Evolutionary conservation across 2,329 filamentous ascomycete species (phyloP).

Genomic region (Xylaria sp.): DNA sequence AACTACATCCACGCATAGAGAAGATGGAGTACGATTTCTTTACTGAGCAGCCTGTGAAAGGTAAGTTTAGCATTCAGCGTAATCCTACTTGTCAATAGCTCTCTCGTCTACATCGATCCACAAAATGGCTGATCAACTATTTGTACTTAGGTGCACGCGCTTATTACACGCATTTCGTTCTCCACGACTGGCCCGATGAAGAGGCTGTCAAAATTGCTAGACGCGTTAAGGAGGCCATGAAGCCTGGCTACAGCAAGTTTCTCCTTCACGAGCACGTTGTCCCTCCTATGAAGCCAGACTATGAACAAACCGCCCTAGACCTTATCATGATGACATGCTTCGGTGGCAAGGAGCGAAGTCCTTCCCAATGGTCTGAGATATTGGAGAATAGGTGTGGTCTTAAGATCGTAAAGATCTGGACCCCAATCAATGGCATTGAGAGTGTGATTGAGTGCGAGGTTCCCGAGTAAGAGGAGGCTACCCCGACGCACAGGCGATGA

Average conservation of each 20-base stretch:
- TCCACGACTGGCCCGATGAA: not conserved
- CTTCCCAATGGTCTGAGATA: not conserved
- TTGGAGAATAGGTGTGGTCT: not conserved
- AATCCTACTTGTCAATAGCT: not conserved
- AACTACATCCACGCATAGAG: not conserved
- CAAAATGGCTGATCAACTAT: not conserved
- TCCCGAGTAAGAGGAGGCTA: not conserved
- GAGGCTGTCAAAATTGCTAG: not conserved
- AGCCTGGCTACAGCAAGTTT: not conserved
- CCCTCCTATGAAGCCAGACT: not conserved
- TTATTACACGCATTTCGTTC: not conserved
- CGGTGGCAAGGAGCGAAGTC: not conserved
- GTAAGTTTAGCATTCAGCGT: not conserved
- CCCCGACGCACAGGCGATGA: not conserved
- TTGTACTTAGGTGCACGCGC: not conserved
- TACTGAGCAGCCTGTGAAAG: not conserved
- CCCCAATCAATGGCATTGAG: not conserved
- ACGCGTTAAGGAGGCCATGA: not conserved
- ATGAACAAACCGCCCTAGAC: not conserved
- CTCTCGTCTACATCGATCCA: not conserved
- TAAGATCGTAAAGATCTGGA: not conserved
- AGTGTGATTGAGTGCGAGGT: not conserved
- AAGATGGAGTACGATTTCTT: not conserved
- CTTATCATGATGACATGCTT: not conserved
- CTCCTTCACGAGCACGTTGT: not conserved